A percentile compares a stretch with the other conserved stretches of the same genome.
These are phyloP conservation scores for Angomonas desouzai DNA, from an alignment of 208 protist species.

Conservation along the genomic window DNA sequence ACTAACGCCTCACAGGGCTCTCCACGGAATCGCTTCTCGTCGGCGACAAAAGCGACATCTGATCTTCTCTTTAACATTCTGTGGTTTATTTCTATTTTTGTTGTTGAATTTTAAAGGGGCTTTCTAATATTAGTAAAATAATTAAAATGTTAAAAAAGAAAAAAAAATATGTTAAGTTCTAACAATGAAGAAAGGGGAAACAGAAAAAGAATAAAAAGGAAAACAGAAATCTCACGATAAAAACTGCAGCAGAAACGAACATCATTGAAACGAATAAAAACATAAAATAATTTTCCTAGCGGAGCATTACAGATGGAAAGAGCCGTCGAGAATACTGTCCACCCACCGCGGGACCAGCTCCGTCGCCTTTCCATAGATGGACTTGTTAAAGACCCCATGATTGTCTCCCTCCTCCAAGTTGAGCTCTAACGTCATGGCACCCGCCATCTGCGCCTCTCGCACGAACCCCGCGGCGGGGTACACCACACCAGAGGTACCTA, in stretches of 20 bases:
- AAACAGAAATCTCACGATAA: neutral
- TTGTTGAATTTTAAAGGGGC: too few relatives aligned
- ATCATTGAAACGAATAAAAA: too few relatives aligned
- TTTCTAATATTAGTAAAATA: too few relatives aligned
- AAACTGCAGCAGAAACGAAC: too few relatives aligned
- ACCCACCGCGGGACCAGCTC: slow-evolving; percentile 57
- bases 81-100: too few relatives aligned
- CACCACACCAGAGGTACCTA: slow-evolving; percentile 71
- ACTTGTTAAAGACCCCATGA: slow-evolving; percentile 35
- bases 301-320: slow-evolving; percentile 4
- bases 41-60: neutral
- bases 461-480: slow-evolving; percentile 73
- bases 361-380: slow-evolving; percentile 43
- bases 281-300: too few relatives aligned
- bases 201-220: neutral
- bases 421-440: slow-evolving; percentile 49
- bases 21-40: slow-evolving; percentile 2
- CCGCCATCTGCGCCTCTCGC: slow-evolving; percentile 23
- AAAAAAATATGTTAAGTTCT: neutral
- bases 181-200: neutral
- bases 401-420: slow-evolving; percentile 52
- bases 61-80: slow-evolving; percentile 6
- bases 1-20: neutral
- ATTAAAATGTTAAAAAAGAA: too few relatives aligned
- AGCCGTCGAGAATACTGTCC: slow-evolving; percentile 30